A percentile compares a stretch with the other conserved stretches of the same genome.
Evolutionary conservation across 2,329 filamentous ascomycete genomes (phyloP).

Genomic region (Talaromyces funiculosus): DNA sequence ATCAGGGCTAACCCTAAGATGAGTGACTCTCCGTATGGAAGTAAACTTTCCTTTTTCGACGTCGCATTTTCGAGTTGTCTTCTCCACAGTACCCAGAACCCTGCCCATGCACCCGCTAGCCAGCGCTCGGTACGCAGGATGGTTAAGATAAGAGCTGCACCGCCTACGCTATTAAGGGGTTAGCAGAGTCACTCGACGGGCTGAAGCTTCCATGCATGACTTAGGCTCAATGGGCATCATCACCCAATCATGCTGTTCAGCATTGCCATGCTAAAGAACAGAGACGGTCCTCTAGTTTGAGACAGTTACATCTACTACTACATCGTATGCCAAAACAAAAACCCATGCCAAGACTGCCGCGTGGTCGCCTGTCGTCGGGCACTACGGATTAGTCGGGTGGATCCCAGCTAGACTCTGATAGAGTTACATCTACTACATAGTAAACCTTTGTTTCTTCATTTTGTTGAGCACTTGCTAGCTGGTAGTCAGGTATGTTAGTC

Average conservation of each 20-base stretch:
- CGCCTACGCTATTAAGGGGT: neutral
- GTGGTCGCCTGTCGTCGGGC: neutral
- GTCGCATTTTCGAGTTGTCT: slow-evolving; percentile 1
- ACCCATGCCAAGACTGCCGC: neutral
- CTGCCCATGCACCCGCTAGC: neutral
- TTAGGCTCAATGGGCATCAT: neutral
- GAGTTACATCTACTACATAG: neutral
- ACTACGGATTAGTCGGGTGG: neutral
- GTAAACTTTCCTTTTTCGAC: neutral
- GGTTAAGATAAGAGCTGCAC: neutral
- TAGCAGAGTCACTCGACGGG: neutral
- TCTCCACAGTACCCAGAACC: neutral
- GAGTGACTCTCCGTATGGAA: no score
- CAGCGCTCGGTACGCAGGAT: neutral
- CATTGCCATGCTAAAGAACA: neutral
- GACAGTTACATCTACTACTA: slow-evolving; percentile 11
- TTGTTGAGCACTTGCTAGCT: neutral
- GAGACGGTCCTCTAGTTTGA: neutral
- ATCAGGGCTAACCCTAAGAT: neutral
- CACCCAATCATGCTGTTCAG: neutral
- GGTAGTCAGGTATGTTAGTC: neutral
- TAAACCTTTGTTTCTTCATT: neutral
- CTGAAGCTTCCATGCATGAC: neutral
- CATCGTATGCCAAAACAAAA: neutral
- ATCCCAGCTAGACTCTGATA: neutral